phyloP scores from a whole-genome alignment of 441 rosid genomes.

The Corymbia citriodora region DNA sequence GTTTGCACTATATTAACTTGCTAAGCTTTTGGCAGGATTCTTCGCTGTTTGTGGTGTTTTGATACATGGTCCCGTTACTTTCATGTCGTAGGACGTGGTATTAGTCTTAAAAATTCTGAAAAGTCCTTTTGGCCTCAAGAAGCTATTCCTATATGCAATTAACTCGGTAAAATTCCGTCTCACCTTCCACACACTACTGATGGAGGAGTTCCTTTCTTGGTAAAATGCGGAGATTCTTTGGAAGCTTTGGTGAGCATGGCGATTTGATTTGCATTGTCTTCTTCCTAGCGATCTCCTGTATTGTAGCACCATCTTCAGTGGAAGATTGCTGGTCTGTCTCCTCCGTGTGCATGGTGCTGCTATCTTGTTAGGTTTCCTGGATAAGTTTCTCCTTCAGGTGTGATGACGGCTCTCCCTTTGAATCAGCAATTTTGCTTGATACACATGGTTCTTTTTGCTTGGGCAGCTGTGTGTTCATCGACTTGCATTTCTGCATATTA shows the following conservation, averaged over 20 bases:
- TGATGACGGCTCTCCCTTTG: not conserved
- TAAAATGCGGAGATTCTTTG: conserved; percentile 10
- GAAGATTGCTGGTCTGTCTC: not conserved
- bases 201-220: conserved; percentile 22
- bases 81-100: conserved; percentile 35
- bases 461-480: not conserved
- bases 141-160: conserved; percentile 21
- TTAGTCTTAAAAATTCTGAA: conserved; percentile 17
- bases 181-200: conserved; percentile 19
- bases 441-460: not conserved
- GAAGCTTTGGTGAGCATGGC: conserved; percentile 26
- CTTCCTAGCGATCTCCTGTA: not conserved
- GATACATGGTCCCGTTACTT: conserved; percentile 42
- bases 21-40: conserved; percentile 55
- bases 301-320: not conserved
- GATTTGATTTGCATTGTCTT: conserved; percentile 5
- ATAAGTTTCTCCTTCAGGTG: not conserved
- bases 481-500: not conserved
- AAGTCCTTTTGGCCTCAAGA: conserved; percentile 25
- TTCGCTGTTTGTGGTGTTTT: conserved; percentile 35
- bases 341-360: not conserved
- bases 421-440: not conserved
- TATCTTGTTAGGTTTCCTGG: not conserved
- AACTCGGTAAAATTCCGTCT: conserved; percentile 11
- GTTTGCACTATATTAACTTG: conserved; percentile 30